Evolutionary conservation across 2,329 filamentous ascomycete species (phyloP).

Genomic region (Intubia oerlemansii): DNA sequence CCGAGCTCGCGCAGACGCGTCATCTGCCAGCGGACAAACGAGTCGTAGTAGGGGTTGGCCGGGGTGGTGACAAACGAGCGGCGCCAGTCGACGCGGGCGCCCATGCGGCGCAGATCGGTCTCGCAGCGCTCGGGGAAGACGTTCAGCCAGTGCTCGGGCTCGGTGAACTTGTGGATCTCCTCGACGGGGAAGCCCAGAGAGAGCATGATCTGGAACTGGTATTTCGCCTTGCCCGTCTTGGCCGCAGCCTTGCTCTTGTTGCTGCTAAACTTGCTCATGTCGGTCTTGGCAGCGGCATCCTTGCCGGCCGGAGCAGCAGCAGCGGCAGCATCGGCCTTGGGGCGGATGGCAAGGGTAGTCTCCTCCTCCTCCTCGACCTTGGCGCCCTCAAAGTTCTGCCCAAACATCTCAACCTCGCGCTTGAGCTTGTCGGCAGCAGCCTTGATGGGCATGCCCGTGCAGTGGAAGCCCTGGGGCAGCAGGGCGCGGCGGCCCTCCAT

Average conservation of each 20-base stretch:
- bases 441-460: conserved; percentile 96
- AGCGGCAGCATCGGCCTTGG: conserved; percentile 52
- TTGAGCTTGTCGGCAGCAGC: conserved; percentile 83
- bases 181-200: conserved; percentile 69
- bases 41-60: conserved; percentile 89
- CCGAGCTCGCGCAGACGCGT: conserved; percentile 69
- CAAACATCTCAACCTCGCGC: conserved; percentile 76
- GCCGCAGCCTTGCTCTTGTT: conserved; percentile 84
- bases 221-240: conserved; percentile 85
- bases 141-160: conserved; percentile 59
- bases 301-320: conserved; percentile 43
- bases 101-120: conserved; percentile 63
- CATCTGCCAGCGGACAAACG: conserved; percentile 96
- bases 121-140: conserved; percentile 68
- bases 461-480: conserved; percentile 88
- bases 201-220: conserved; percentile 75
- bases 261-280: conserved; percentile 75
- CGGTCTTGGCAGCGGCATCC: conserved; percentile 40
- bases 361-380: conserved; percentile 22
- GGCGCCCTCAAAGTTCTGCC: conserved; percentile 54
- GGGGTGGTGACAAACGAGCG: conserved; percentile 87
- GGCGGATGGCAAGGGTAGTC: conserved; percentile 26
- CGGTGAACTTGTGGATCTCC: conserved; percentile 84
- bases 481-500: conserved; percentile 79
- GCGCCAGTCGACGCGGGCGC: conserved; percentile 81